These are phyloP conservation scores for Tephrocybe sp. DNA, from an alignment of 768 basidiomycete genomes.

Conservation along the genomic window DNA sequence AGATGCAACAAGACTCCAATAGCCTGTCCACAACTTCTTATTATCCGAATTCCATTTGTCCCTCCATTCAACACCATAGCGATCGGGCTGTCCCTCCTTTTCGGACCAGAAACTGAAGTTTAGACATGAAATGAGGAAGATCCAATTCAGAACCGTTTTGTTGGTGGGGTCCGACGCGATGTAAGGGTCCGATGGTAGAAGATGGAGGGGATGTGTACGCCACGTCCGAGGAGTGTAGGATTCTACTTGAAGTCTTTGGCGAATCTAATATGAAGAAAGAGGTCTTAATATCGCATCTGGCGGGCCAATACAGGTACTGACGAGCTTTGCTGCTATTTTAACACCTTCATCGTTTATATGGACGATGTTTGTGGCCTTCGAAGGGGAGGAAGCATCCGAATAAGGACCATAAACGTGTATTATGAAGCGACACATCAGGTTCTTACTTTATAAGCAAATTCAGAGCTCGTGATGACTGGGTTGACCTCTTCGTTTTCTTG, in stretches of 20 bases:
- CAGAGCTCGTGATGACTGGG: slow-evolving; percentile 59
- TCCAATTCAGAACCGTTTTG: slow-evolving; percentile 71
- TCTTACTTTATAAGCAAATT: slow-evolving; percentile 58
- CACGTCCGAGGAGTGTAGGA: slow-evolving; percentile 80
- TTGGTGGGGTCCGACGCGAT: slow-evolving; percentile 52
- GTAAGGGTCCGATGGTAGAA: slow-evolving; percentile 69
- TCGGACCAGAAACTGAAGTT: slow-evolving; percentile 94
- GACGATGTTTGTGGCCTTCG: slow-evolving; percentile 61
- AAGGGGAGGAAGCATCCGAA: slow-evolving; percentile 4
- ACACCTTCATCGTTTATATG: slow-evolving; percentile 61
- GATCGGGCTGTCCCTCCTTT: slow-evolving; percentile 50
- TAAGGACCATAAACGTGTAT: background rate
- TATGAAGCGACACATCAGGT: background rate
- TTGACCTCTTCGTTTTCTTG: slow-evolving; percentile 34
- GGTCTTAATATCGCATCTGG: slow-evolving; percentile 7
- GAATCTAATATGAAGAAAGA: slow-evolving; percentile 48
- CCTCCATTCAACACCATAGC: slow-evolving; percentile 82
- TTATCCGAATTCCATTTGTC: slow-evolving; percentile 58
- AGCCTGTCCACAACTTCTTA: slow-evolving; percentile 70
- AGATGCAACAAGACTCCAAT: slow-evolving; percentile 85
- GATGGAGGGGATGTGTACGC: slow-evolving; percentile 75
- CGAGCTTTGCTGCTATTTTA: slow-evolving; percentile 64
- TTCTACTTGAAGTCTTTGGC: slow-evolving; percentile 53
- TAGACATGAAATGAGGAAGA: slow-evolving; percentile 82
- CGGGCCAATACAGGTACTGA: slow-evolving; percentile 28